Percentiles rank a stretch among this genome's conserved stretches.
These are phyloP conservation scores for Globisporangium apiculatum DNA, from an alignment of 352 stramenopile species.

Conservation along the genomic window DNA sequence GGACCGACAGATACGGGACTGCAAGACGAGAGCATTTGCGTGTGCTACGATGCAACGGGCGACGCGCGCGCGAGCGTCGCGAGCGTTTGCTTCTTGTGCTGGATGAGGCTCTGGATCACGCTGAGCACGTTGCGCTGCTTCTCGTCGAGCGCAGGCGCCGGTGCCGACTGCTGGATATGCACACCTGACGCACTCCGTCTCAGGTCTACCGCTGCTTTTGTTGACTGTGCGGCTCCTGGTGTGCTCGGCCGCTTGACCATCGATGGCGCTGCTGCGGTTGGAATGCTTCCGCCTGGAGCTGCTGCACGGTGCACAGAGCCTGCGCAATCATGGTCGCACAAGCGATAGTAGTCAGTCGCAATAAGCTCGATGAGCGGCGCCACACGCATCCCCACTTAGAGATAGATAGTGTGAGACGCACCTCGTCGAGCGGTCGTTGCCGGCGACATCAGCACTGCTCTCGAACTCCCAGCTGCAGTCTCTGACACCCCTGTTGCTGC, in stretches of 20 bases:
- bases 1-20: too few species aligned
- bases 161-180: background rate
- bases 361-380: too few species aligned
- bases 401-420: conserved; percentile 1
- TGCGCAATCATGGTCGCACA: background rate
- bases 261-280: background rate
- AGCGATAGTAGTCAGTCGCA: too few species aligned
- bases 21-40: too few species aligned
- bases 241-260: background rate
- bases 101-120: conserved; percentile 73
- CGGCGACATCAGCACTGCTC: conserved; percentile 3
- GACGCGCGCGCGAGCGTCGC: conserved; percentile 32
- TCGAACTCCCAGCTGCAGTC: background rate
- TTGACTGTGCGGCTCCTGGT: background rate
- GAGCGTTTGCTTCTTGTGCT: conserved; percentile 69
- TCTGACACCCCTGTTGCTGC: background rate
- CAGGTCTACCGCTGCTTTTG: background rate
- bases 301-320: background rate
- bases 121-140: conserved; percentile 64
- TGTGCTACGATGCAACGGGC: conserved; percentile 11
- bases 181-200: background rate
- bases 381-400: too few species aligned
- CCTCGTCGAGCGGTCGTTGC: conserved; percentile 14
- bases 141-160: conserved; percentile 21
- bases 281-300: conserved; percentile 2